Percentiles rank a stretch among this genome's conserved stretches.
phyloP scores from a whole-genome alignment of 1,284 basidiomycete species.

The Cutaneotrichosporon cyanovorans region DNA sequence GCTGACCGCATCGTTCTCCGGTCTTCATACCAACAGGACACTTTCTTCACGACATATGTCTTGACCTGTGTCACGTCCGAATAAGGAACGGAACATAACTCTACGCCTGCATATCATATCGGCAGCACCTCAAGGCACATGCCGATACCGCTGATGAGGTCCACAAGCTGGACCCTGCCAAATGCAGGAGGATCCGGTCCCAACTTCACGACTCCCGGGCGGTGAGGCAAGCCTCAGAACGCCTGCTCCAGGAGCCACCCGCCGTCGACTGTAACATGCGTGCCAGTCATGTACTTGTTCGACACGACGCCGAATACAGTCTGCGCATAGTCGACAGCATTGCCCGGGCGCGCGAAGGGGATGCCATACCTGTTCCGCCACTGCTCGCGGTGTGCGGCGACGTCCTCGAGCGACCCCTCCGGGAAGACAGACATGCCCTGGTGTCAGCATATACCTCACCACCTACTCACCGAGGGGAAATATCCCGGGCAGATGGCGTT shows the following conservation, averaged over 20 bases:
- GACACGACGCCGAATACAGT: slow-evolving; percentile 11
- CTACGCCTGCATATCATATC: no score
- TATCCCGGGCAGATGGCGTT: slow-evolving; percentile 25
- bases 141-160: no score
- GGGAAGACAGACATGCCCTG: slow-evolving; percentile 40
- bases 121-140: no score
- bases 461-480: slow-evolving; percentile 19
- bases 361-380: slow-evolving; percentile 34
- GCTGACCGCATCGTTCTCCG: no score
- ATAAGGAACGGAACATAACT: no score
- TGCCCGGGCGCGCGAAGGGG: slow-evolving; percentile 39
- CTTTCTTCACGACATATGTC: no score
- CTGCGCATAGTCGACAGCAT: slow-evolving; percentile 41
- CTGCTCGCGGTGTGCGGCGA: slow-evolving; percentile 9
- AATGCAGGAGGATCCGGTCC: no score
- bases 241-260: slow-evolving; percentile 37
- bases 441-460: background rate
- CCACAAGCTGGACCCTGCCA: no score
- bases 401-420: slow-evolving; percentile 11
- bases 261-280: slow-evolving; percentile 39
- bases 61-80: no score
- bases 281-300: slow-evolving; percentile 42
- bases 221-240: background rate
- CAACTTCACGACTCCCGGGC: no score
- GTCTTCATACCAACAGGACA: no score